A percentile compares a stretch with the other conserved stretches of the same genome.
Conservation (phyloP, 768 basidiomycete genomes). For the Mycena indigotica region DNA sequence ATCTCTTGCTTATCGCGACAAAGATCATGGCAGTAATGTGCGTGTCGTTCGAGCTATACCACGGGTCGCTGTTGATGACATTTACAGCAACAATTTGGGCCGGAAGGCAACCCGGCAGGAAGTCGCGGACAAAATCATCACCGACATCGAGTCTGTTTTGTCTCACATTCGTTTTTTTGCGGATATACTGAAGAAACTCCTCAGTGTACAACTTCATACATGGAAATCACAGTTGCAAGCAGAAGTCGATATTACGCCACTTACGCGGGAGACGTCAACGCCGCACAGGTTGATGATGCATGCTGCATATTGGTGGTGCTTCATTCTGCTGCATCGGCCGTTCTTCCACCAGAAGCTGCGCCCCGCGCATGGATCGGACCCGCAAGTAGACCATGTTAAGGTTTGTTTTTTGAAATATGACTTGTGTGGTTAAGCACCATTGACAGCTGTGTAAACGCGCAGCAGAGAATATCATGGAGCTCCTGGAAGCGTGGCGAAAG, state of each 20-base stretch:
- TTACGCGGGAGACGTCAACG: slow-evolving; percentile 40
- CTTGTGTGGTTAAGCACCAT: no score
- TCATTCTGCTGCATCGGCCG: slow-evolving; percentile 63
- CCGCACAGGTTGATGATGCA: slow-evolving; percentile 62
- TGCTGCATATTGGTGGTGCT: slow-evolving; percentile 58
- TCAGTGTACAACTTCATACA: slow-evolving; percentile 48
- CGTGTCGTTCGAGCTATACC: slow-evolving; percentile 30
- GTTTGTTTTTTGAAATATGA: no score
- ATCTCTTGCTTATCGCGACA: slow-evolving; percentile 50
- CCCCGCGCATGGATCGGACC: slow-evolving; percentile 38
- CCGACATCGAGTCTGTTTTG: slow-evolving; percentile 54
- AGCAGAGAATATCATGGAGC: slow-evolving; percentile 58
- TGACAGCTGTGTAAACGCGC: slow-evolving; percentile 59
- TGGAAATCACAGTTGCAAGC: slow-evolving; percentile 50
- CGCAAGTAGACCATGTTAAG: slow-evolving; percentile 54
- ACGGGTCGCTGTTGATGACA: neutral
- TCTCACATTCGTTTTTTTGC: no score
- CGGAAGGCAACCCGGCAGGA: slow-evolving; percentile 41
- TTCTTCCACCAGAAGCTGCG: slow-evolving; percentile 49
- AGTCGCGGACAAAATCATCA: slow-evolving; percentile 49
- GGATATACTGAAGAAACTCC: neutral
- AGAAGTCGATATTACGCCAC: slow-evolving; percentile 53
- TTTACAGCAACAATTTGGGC: slow-evolving; percentile 45
- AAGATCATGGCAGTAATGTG: slow-evolving; percentile 60
- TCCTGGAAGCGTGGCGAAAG: slow-evolving; percentile 49